Base-by-base conservation (phyloP, 1,284 basidiomycete species). In the Moniliophthora roreri region DNA sequence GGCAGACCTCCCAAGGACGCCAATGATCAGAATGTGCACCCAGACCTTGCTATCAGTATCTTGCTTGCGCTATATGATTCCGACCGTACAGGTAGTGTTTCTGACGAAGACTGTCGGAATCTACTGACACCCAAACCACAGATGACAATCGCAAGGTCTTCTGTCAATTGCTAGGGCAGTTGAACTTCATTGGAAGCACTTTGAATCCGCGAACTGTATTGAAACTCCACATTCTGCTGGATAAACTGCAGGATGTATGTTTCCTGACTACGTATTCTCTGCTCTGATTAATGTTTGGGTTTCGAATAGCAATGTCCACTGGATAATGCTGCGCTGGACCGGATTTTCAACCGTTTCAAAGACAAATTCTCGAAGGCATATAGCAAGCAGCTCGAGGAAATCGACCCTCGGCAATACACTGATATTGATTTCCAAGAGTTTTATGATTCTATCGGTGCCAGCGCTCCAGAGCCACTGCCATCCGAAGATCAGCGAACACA, bases 101-200 rank as follows among this genome's bases (percentile, higher is more conserved):
- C 57, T 32, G 32, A 20, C 5, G 8, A 34, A 26, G 16, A 13
- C 2, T 23, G 3, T 13, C 37, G 15, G 26, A n/a, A 15, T 16
- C 9, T 10, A 4, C 46, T 15, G 24, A 3, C 20, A 4, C 15
- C 36, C 18, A 4, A 8, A 20, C 24, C 44, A 2, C 58, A 94
- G 91, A 82, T 65, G 90, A 92, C 11, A 82, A 89, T 57, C 84
- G 89, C 63, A 97, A 96, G 67, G 78, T 85, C 1, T 69, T 96
- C 13, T 89, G 86, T 54, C 89, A 94, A 53, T 76, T 92, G 37
- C 77, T 98, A 2, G 77, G 79, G 38, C 93, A 95, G 63, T 74
- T 98, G 2, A 78, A 89, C 62, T 71, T 97, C 11, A 87, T 89
- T 0, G 80, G 85, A 5, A 79, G 36, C 32, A 16, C 82, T 20